These are phyloP conservation scores for Aspergillus udagawae DNA, from an alignment of 2,329 filamentous ascomycete genomes.

Conservation along the genomic window DNA sequence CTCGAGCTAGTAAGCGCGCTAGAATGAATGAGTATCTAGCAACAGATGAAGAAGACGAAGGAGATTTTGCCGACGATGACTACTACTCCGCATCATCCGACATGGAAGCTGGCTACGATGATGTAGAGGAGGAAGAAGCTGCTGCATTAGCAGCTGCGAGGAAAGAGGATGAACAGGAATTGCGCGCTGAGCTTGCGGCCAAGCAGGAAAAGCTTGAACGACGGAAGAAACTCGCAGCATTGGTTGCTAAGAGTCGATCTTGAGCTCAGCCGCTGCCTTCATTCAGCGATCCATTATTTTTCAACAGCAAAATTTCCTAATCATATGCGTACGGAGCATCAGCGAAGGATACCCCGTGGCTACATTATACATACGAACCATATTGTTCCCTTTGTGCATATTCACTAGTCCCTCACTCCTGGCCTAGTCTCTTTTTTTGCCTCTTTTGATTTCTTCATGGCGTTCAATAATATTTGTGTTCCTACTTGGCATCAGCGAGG, in stretches of 20 bases:
- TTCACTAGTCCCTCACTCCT: not conserved
- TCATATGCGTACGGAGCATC: constrained; percentile 21
- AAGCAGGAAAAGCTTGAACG: constrained; percentile 47
- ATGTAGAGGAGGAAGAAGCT: constrained; percentile 45
- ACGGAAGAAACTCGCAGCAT: constrained; percentile 37
- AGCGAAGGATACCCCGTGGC: constrained; percentile 23
- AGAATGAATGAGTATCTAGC: constrained; percentile 42
- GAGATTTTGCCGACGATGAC: constrained; percentile 38
- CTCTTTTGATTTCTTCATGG: constrained; percentile 10
- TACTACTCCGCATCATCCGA: constrained; percentile 46
- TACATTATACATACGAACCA: constrained; percentile 16
- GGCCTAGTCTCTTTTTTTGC: not conserved
- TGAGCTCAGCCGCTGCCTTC: constrained; percentile 9
- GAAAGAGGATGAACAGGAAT: constrained; percentile 46
- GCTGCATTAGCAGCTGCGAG: constrained; percentile 38
- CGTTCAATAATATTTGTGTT: constrained; percentile 2
- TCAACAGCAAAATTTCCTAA: constrained; percentile 8
- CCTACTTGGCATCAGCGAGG: constrained; percentile 28
- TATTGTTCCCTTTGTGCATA: not conserved
- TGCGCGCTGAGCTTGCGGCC: constrained; percentile 39
- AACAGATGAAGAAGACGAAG: constrained; percentile 48
- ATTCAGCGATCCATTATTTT: not conserved
- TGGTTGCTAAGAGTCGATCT: constrained; percentile 33
- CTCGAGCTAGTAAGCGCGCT: constrained; percentile 21
- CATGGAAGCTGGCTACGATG: constrained; percentile 48